Evolutionary conservation across 2,329 filamentous ascomycete genomes (phyloP), one percentile per base, ranked within the genome.

Genomic region (Parafenestella ontariensis): DNA sequence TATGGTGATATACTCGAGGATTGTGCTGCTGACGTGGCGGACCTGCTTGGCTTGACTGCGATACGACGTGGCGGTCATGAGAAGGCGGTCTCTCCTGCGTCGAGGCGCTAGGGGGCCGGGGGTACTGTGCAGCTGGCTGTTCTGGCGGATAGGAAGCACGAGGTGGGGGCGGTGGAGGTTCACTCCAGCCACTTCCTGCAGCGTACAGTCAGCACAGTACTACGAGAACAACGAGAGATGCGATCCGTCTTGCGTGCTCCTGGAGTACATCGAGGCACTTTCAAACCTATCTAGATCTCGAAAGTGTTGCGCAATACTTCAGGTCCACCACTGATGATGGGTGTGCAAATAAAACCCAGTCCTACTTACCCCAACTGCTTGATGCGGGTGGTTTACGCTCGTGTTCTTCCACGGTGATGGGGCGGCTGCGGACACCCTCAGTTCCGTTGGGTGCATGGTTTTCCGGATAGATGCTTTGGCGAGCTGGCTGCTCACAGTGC

Each of bases 391-490:
- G 56, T 52, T 66, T 70, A 28, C 68, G 70, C 48, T 73, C 77
- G 33, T 82, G 78, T 42, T 76, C 72, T 29, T 83, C 81, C 9
- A 78, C 73, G 44, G 78, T 73, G 34, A 80, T 77, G 10, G 80
- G 78, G 57, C 79, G 74, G 40, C 73, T 71, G 47, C 82, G 82
- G 41, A 71, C 75, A n/a, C 78, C 70, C 31, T 83, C 80, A 41
- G 74, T 55, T 15, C 57, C 54, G 20, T 53, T 63, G 11, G 58
- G 49, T 15, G 49, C 26, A 24, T 55, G 54, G 23, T 48, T 46
- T 15, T 66, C 75, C 37, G 80, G 45, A 44, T 70, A 71, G 20
- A 52, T 52, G 21, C 20, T 42, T 15, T 49, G 51, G 24, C 53
- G 61, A 37, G 29, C 61, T 65, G 56, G 33, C 15, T 58, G 60